A percentile compares a stretch with the other conserved stretches of the same genome.
Conservation (phyloP, 306 rosid species). For the Urtica urens region DNA sequence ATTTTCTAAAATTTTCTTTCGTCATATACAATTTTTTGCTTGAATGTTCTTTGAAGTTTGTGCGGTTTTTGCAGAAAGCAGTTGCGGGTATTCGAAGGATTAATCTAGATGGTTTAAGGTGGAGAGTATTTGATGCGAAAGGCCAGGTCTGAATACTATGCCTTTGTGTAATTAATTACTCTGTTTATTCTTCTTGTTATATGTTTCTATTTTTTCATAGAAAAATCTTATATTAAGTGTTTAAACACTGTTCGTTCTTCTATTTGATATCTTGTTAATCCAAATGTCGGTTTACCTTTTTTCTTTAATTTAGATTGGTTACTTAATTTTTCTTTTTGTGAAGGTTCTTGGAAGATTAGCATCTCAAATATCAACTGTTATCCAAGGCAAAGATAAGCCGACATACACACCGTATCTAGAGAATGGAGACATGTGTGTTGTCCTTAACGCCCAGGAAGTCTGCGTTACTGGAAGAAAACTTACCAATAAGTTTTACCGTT, state of each 20-base stretch:
- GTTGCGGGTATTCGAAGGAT: slow-evolving; percentile 82
- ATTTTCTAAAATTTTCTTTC: no score
- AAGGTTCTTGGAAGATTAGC: slow-evolving; percentile 95
- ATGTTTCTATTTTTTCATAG: neutral
- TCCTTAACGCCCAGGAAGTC: slow-evolving; percentile 86
- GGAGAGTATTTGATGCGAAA: slow-evolving; percentile 91
- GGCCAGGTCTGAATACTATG: slow-evolving; percentile 74
- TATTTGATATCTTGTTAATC: neutral
- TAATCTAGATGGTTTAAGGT: slow-evolving; percentile 72
- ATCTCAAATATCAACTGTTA: slow-evolving; percentile 85
- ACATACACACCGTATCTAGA: slow-evolving; percentile 83
- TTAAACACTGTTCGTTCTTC: neutral
- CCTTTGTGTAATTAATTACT: no score
- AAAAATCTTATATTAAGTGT: neutral
- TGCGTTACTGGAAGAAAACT: slow-evolving; percentile 83
- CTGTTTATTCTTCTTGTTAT: neutral
- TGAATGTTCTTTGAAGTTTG: no score
- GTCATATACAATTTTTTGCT: no score
- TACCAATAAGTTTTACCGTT: slow-evolving; percentile 68
- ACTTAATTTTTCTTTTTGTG: neutral
- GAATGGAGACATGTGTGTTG: slow-evolving; percentile 93
- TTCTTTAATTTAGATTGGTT: neutral
- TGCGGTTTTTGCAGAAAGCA: slow-evolving; percentile 47
- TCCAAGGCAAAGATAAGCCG: slow-evolving; percentile 92
- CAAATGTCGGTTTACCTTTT: neutral